phyloP scores from a whole-genome alignment of 805 yeast genomes.

The Kuraishia hungarica region DNA sequence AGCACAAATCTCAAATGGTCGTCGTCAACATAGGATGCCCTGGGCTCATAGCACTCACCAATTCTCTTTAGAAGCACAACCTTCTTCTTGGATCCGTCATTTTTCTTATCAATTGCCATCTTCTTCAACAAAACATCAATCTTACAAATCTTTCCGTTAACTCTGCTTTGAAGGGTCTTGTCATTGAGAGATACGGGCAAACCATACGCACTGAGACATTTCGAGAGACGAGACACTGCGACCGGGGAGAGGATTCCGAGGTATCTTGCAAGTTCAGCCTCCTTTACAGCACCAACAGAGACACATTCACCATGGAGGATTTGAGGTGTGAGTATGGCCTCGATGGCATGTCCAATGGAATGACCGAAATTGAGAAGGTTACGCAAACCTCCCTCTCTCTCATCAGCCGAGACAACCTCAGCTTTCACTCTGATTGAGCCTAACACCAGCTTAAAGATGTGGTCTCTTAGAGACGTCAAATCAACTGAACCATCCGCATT shows the following conservation, averaged over 20 bases:
- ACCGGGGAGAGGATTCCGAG: slow-evolving; percentile 84
- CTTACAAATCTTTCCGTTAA: slow-evolving; percentile 65
- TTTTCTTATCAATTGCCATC: slow-evolving; percentile 95
- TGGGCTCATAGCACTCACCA: slow-evolving; percentile 82
- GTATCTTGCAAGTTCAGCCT: slow-evolving; percentile 92
- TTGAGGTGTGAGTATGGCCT: slow-evolving; percentile 94
- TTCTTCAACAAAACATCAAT: slow-evolving; percentile 65
- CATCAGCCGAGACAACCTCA: slow-evolving; percentile 87
- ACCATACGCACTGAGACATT: slow-evolving; percentile 78
- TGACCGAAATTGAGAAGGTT: slow-evolving; percentile 93
- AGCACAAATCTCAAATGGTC: slow-evolving; percentile 73
- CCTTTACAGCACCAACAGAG: slow-evolving; percentile 91
- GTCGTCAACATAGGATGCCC: slow-evolving; percentile 80
- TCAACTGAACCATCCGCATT: slow-evolving; percentile 44
- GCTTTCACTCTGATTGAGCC: slow-evolving; percentile 91
- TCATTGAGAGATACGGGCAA: slow-evolving; percentile 78
- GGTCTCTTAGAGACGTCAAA: slow-evolving; percentile 60
- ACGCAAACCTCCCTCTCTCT: slow-evolving; percentile 90
- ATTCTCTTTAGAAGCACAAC: slow-evolving; percentile 77
- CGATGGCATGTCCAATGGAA: slow-evolving; percentile 96
- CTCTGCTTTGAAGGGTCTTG: slow-evolving; percentile 58
- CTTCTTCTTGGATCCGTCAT: slow-evolving; percentile 86
- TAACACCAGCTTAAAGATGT: slow-evolving; percentile 67
- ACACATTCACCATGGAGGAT: slow-evolving; percentile 98
- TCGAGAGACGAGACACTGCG: slow-evolving; percentile 83